A percentile compares a stretch with the other conserved stretches of the same genome.
Evolutionary conservation across 495 filamentous ascomycete genomes (phyloP).

Genomic region (Tetracladium setigerum): DNA sequence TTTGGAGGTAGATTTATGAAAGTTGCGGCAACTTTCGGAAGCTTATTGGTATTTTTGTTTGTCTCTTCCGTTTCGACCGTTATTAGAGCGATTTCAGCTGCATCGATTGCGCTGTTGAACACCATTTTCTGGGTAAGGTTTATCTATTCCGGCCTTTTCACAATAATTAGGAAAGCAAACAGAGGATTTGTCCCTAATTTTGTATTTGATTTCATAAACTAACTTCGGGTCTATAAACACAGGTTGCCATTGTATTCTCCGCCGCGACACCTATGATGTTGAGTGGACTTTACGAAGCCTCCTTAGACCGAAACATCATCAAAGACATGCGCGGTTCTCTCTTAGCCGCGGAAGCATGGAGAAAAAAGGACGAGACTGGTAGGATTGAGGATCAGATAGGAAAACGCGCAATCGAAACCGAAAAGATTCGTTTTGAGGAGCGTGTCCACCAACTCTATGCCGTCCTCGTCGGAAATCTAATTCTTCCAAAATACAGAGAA

Average conservation of each 20-base stretch:
- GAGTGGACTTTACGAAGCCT: conserved; percentile 32
- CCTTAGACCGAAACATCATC: conserved; percentile 27
- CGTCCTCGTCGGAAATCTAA: conserved; percentile 13
- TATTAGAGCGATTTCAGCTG: conserved; percentile 20
- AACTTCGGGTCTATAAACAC: not conserved
- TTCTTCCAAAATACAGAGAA: not conserved
- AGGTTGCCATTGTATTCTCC: conserved; percentile 23
- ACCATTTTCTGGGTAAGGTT: conserved; percentile 25
- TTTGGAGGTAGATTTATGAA: not conserved
- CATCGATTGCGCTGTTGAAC: conserved; percentile 24
- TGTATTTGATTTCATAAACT: not conserved
- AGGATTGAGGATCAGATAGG: not conserved
- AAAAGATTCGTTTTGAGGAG: conserved; percentile 1
- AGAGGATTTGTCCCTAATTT: not conserved
- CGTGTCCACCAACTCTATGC: conserved; percentile 7
- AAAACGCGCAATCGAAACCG: not conserved
- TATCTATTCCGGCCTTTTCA: too few species aligned
- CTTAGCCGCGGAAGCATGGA: too few species aligned
- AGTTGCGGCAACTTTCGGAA: not conserved
- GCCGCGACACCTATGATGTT: conserved; percentile 32
- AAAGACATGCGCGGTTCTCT: conserved; percentile 2
- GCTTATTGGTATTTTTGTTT: not conserved
- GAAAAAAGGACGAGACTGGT: not conserved
- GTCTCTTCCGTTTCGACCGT: conserved; percentile 13
- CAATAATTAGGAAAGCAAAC: too few species aligned